phyloP scores from a whole-genome alignment of 352 stramenopile genomes.

The Globisporangium abappressorium region DNA sequence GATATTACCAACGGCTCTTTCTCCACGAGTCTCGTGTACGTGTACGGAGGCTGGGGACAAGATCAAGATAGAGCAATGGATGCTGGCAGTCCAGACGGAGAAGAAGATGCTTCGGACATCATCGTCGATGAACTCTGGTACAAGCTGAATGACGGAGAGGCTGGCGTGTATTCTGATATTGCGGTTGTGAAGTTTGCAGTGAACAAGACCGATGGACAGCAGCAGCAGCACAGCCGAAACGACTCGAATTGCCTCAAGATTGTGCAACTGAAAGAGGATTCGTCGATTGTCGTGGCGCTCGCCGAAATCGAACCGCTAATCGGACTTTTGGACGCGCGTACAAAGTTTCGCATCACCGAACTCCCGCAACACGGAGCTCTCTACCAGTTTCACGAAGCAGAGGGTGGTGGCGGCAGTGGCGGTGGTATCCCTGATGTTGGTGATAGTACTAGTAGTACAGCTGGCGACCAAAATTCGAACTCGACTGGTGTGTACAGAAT shows the following conservation, averaged over 20 bases:
- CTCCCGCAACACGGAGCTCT: constrained; percentile 44
- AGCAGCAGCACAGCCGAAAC: neutral
- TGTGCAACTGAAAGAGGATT: constrained; percentile 57
- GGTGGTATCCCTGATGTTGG: neutral
- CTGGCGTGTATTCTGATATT: constrained; percentile 12
- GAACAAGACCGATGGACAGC: constrained; percentile 6
- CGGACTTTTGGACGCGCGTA: constrained; percentile 28
- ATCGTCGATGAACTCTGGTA: constrained; percentile 51
- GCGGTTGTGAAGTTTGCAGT: constrained; percentile 12
- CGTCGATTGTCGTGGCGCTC: constrained; percentile 33
- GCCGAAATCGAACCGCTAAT: constrained; percentile 37
- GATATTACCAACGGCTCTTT: constrained; percentile 25
- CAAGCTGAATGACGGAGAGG: constrained; percentile 41
- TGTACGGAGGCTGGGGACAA: constrained; percentile 30
- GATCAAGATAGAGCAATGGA: neutral
- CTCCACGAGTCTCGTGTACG: constrained; percentile 52
- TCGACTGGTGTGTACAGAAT: constrained; percentile 3
- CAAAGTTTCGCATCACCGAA: constrained; percentile 29
- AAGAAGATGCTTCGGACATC: neutral
- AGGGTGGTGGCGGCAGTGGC: neutral
- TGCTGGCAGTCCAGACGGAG: neutral
- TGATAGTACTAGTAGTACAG: neutral
- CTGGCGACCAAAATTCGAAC: neutral
- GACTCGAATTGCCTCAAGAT: constrained; percentile 11
- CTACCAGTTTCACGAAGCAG: constrained; percentile 40